A percentile compares a stretch with the other conserved stretches of the same genome.
Conservation (phyloP, 352 stramenopile genomes). For the Pythium brachiatum region DNA sequence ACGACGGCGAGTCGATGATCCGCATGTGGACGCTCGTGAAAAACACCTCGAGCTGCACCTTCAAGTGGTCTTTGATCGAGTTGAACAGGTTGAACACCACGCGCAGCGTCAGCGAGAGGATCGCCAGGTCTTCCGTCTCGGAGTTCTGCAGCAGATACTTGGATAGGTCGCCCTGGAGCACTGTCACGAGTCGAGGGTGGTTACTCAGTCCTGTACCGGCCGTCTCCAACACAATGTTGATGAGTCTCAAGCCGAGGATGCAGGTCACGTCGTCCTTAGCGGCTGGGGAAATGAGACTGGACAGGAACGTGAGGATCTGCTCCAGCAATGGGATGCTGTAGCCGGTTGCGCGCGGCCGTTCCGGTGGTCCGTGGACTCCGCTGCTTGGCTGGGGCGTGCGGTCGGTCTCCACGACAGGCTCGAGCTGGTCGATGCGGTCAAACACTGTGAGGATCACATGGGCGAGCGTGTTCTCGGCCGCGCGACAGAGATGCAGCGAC, state of each 20-base stretch:
- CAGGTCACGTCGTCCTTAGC: constrained; percentile 89
- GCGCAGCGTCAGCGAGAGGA: constrained; percentile 90
- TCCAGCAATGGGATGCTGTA: constrained; percentile 91
- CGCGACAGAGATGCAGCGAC: constrained; percentile 90
- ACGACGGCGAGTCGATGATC: constrained; percentile 88
- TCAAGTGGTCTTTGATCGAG: constrained; percentile 98
- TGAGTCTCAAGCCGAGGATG: constrained; percentile 91
- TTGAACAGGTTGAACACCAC: constrained; percentile 99
- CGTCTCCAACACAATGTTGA: constrained; percentile 98
- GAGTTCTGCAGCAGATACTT: constrained; percentile 96
- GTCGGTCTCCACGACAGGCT: constrained; percentile 22
- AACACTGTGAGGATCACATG: constrained; percentile 98
- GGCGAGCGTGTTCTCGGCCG: constrained; percentile 94
- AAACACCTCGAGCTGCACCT: constrained; percentile 99
- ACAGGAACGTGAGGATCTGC: constrained; percentile 93
- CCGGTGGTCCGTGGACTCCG: constrained; percentile 28
- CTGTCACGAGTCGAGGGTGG: constrained; percentile 78
- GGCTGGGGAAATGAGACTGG: constrained; percentile 90
- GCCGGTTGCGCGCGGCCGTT: constrained; percentile 5
- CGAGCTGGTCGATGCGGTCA: constrained; percentile 82
- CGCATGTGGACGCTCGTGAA: constrained; percentile 97
- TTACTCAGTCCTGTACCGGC: constrained; percentile 82
- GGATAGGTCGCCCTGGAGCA: constrained; percentile 94
- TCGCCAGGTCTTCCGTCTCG: constrained; percentile 93
- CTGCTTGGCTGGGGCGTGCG: background rate